Percentiles rank a stretch among this genome's conserved stretches.
Conservation (phyloP, 2,329 filamentous ascomycete genomes). For the Neonectria ditissima region DNA sequence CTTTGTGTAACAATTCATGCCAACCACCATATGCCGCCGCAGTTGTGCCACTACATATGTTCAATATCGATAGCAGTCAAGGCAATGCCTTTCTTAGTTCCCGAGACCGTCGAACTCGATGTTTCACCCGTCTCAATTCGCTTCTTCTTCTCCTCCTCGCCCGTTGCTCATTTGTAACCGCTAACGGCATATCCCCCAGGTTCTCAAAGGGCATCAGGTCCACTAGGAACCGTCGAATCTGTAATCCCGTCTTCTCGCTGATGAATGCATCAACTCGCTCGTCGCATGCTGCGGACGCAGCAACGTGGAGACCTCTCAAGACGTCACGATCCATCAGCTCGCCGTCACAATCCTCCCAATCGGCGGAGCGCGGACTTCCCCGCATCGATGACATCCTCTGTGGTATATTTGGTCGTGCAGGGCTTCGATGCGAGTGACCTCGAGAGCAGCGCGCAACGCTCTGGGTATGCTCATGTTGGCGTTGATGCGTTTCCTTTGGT, state of each 20-base stretch:
- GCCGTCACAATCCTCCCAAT: conserved; percentile 50
- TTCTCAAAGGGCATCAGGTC: conserved; percentile 65
- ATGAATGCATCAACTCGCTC: conserved; percentile 66
- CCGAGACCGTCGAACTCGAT: conserved; percentile 51
- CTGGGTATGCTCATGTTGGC: conserved; percentile 15
- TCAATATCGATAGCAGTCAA: conserved; percentile 5
- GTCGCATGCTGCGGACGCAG: conserved; percentile 67
- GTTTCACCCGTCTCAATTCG: conserved; percentile 52
- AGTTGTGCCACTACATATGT: too few species aligned
- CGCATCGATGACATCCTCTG: conserved; percentile 52
- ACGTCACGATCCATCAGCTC: conserved; percentile 63
- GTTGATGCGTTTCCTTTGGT: background rate
- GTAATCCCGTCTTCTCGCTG: conserved; percentile 62
- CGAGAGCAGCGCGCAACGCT: conserved; percentile 45
- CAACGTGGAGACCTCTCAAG: conserved; percentile 66
- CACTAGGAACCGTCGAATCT: conserved; percentile 66
- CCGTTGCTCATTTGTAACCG: conserved; percentile 42
- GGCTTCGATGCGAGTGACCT: conserved; percentile 40
- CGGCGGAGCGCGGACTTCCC: conserved; percentile 35
- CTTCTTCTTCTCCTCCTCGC: conserved; percentile 46
- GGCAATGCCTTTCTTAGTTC: conserved; percentile 37
- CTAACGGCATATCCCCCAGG: conserved; percentile 50
- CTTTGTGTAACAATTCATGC: conserved; percentile 21
- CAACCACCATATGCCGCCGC: background rate
- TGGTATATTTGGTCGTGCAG: conserved; percentile 51